Base-by-base conservation (phyloP, 129 eudicot genomes). In the Chrysanthemum lavandulifolium region DNA sequence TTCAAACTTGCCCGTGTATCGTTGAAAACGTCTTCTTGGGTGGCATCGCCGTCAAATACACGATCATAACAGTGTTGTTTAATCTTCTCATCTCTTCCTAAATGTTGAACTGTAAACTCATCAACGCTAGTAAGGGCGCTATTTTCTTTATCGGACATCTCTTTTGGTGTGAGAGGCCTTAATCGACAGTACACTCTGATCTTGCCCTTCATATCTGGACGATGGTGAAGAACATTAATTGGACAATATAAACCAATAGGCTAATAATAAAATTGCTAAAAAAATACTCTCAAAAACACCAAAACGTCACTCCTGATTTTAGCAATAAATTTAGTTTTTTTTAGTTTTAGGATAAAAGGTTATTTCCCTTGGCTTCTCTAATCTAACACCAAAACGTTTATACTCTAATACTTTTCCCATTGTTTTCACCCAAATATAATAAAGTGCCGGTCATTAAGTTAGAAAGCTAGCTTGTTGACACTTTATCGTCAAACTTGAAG, bases 171-270 rank as follows among this genome's bases (percentile, higher is more conserved):
- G 10, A 95, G 85, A 65, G 99, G 99, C 72, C 99, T 82, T 79
- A 95, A 53, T 52, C 99, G 90, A 72, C 99, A 95, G 19, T 84
- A 95, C 33, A 95, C 99, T 71, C 99, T 83, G 27, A 95, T 88
- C 76, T 95, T 95, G 67, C 99, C 99, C 79, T 95, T 95, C 99
- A 95, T 91, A 66, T 95, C 99, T 95, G 78, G 10, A 68, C 16
- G 33, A 29, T 31, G 51, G 11, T 25, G 23, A 65, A 78, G 33
- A 11, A 4, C 25, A 62, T 5, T 15, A 79, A 29, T 56, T 40
- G 47, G 10, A 40, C 2, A 7, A 40, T 40, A 40, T 40, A 40
- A 40, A 40, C 47, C 10, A 7, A 40, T 7, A 40, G 47, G 10
- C 47, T 40, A 40, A 40, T 40, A 40, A 40, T 8, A 40, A 40